Conservation (phyloP, 108 stramenopile species). For the Chaetoceros tenuissimus region DNA sequence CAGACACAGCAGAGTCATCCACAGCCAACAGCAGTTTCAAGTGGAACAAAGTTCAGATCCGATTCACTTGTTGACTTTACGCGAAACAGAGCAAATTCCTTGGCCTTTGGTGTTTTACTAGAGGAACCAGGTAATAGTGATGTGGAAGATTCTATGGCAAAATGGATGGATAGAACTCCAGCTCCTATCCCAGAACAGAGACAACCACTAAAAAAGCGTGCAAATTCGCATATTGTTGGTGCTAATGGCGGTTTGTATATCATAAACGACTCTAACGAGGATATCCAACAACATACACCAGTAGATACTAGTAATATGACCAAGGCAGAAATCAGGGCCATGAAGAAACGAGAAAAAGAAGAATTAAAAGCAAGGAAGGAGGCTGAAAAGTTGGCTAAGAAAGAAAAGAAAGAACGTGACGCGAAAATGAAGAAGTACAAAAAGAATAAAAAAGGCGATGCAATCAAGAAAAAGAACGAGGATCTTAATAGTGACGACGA, state of each 20-base stretch:
- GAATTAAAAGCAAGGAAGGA: constrained; percentile 51
- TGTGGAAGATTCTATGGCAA: constrained; percentile 29
- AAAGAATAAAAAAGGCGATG: constrained; percentile 21
- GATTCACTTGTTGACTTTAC: not conserved
- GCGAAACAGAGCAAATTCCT: constrained; percentile 53
- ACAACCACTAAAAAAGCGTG: constrained; percentile 4
- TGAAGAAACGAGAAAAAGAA: constrained; percentile 13
- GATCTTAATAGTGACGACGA: constrained; percentile 29
- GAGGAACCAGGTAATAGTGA: constrained; percentile 20
- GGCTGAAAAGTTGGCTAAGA: constrained; percentile 29
- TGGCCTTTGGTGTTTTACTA: constrained; percentile 38
- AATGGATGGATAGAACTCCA: constrained; percentile 59
- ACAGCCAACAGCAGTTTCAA: not conserved
- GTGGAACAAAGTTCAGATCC: constrained; percentile 1
- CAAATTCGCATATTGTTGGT: constrained; percentile 4
- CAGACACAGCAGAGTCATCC: not conserved
- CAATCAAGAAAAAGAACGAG: constrained; percentile 7
- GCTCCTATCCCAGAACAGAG: not conserved
- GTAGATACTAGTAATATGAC: not conserved
- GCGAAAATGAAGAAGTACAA: constrained; percentile 7
- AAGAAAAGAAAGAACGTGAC: constrained; percentile 32
- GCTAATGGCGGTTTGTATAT: constrained; percentile 11
- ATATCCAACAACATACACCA: not conserved
- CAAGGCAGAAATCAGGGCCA: constrained; percentile 7
- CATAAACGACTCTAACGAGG: not conserved